Conservation (phyloP, 148 eudicot species). For the Rhododendron molle region DNA sequence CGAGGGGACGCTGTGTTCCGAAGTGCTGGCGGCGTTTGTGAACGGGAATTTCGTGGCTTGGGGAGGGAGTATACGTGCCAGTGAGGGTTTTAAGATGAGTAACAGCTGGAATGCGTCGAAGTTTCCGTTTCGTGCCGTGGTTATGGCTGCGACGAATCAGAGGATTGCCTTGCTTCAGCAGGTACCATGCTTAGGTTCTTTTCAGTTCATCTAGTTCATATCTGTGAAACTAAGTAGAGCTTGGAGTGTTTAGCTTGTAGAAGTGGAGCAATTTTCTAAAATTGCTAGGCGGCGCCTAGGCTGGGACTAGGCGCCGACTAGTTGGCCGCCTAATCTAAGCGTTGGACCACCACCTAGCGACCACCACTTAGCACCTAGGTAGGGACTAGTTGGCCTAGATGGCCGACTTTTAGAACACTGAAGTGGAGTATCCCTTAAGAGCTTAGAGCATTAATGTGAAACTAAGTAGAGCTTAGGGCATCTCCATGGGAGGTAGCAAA, state of each 20-base stretch:
- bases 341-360: neutral
- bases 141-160: constrained; percentile 94
- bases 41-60: constrained; percentile 78
- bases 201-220: neutral
- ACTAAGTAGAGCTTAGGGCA: neutral
- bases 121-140: constrained; percentile 91
- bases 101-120: constrained; percentile 91
- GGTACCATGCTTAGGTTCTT: constrained; percentile 30
- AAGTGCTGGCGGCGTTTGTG: constrained; percentile 50
- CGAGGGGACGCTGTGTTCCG: constrained; percentile 53
- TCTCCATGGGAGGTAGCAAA: neutral
- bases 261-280: neutral
- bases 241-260: neutral
- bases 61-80: constrained; percentile 76
- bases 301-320: no score
- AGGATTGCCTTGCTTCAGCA: constrained; percentile 90
- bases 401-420: no score
- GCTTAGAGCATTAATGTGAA: neutral
- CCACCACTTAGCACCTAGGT: neutral
- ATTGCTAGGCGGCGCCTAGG: neutral
- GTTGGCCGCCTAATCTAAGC: neutral
- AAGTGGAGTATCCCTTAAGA: neutral
- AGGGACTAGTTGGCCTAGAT: neutral
- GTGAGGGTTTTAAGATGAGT: constrained; percentile 99
- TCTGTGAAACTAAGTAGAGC: neutral